These are phyloP conservation scores for Begonia loranthoides DNA, from an alignment of 306 rosid species.

Conservation along the genomic window DNA sequence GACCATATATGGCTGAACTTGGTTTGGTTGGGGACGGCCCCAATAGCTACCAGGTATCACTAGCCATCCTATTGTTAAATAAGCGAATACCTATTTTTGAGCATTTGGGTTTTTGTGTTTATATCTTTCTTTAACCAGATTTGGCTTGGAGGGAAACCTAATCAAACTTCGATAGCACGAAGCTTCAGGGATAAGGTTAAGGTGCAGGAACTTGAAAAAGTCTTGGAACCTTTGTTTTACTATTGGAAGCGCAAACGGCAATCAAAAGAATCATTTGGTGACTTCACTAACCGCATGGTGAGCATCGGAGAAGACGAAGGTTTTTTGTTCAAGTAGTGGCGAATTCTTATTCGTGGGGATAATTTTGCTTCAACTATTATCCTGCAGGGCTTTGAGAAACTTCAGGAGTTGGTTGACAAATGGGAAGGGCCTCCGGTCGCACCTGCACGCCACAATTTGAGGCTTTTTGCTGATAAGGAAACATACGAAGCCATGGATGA, in stretches of 20 bases:
- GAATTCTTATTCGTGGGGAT: no score
- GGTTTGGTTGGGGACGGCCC: constrained; percentile 98
- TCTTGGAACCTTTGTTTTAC: constrained; percentile 83
- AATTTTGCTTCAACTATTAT: background rate
- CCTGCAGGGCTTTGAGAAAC: constrained; percentile 75
- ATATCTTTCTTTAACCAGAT: constrained; percentile 22
- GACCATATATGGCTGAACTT: constrained; percentile 98
- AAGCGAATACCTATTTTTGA: constrained; percentile 4
- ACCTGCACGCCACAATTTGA: constrained; percentile 58
- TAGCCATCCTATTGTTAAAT: constrained; percentile 1
- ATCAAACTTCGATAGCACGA: constrained; percentile 70
- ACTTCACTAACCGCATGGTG: constrained; percentile 68
- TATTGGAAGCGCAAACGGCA: constrained; percentile 81
- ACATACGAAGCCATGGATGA: constrained; percentile 67
- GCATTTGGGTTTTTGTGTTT: constrained; percentile 2
- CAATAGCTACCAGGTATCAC: constrained; percentile 87
- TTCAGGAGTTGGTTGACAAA: constrained; percentile 55
- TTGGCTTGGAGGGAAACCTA: constrained; percentile 90
- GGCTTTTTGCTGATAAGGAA: constrained; percentile 79
- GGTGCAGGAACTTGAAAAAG: constrained; percentile 80
- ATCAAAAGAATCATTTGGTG: constrained; percentile 87
- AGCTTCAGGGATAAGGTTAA: constrained; percentile 88
- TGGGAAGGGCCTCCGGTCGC: constrained; percentile 75
- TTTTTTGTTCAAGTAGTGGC: background rate
- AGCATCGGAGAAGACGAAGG: constrained; percentile 7